These are phyloP conservation scores for Aspergillus affinis DNA, from an alignment of 495 filamentous ascomycete genomes.

Conservation along the genomic window DNA sequence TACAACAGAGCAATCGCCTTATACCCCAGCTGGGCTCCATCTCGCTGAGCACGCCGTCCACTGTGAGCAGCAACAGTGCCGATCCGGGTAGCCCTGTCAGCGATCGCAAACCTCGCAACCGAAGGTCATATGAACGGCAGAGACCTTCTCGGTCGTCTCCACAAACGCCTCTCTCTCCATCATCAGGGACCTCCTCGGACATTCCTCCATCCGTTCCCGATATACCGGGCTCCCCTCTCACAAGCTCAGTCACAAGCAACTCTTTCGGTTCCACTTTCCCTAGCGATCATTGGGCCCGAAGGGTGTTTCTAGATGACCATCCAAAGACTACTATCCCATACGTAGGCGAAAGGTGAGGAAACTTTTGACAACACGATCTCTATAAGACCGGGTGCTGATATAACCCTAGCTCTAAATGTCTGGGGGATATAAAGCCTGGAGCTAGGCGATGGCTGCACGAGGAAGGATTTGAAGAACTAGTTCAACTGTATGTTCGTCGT, in stretches of 20 bases:
- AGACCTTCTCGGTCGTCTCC: slow-evolving; percentile 34
- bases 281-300: slow-evolving; percentile 52
- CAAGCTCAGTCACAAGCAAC: slow-evolving; percentile 38
- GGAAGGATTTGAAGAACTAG: slow-evolving; percentile 36
- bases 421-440: slow-evolving; percentile 40
- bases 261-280: slow-evolving; percentile 32
- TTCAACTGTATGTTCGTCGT: slow-evolving; percentile 44
- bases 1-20: slow-evolving; percentile 39
- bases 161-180: slow-evolving; percentile 34
- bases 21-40: slow-evolving; percentile 37
- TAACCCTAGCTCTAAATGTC: slow-evolving; percentile 44
- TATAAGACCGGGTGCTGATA: slow-evolving; percentile 19
- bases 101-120: slow-evolving; percentile 32
- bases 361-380: neutral
- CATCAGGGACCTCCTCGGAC: slow-evolving; percentile 34
- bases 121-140: slow-evolving; percentile 41
- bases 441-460: slow-evolving; percentile 39
- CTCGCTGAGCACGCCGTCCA: slow-evolving; percentile 30
- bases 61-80: slow-evolving; percentile 30
- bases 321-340: slow-evolving; percentile 40
- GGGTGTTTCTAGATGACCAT: slow-evolving; percentile 44
- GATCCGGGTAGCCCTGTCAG: slow-evolving; percentile 31
- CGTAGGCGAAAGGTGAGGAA: slow-evolving; percentile 41
- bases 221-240: slow-evolving; percentile 40
- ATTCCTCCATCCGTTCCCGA: slow-evolving; percentile 41